phyloP scores from a whole-genome alignment of 148 eudicot genomes.

The Rhododendron vialii region DNA sequence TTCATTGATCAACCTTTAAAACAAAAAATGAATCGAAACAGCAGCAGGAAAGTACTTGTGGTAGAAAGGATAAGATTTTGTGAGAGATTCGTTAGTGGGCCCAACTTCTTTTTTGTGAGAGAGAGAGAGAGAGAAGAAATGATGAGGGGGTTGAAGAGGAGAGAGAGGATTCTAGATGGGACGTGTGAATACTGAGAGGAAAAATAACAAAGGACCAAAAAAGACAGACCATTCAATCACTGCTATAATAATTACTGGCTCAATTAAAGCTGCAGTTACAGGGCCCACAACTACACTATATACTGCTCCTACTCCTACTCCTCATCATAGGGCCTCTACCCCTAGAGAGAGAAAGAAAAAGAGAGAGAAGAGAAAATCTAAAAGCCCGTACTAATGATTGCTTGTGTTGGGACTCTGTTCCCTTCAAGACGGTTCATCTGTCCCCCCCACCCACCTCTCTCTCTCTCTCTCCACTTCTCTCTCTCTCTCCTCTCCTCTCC shows the following conservation, averaged over 20 bases:
- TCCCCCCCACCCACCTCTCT: background rate
- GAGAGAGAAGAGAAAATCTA: background rate
- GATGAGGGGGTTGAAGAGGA: background rate
- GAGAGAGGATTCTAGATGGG: background rate
- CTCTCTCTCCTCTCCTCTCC: background rate
- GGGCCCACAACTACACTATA: background rate
- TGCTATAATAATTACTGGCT: constrained; percentile 1
- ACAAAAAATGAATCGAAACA: no score
- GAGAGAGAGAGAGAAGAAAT: background rate
- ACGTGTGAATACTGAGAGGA: background rate
- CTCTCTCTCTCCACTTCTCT: background rate
- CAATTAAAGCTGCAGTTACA: background rate
- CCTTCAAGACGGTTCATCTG: constrained; percentile 13
- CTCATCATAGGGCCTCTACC: background rate
- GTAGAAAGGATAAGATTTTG: background rate
- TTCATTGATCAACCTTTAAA: no score
- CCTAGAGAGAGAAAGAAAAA: background rate
- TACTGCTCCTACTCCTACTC: background rate
- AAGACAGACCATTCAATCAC: constrained; percentile 15
- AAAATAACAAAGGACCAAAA: background rate
- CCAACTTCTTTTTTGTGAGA: background rate
- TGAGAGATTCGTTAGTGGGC: background rate
- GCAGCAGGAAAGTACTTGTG: no score
- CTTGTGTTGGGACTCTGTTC: constrained; percentile 9
- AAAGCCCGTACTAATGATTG: constrained; percentile 10